Base-by-base conservation (phyloP, 2,329 filamentous ascomycete genomes). In the Exophiala lecanii-corni region DNA sequence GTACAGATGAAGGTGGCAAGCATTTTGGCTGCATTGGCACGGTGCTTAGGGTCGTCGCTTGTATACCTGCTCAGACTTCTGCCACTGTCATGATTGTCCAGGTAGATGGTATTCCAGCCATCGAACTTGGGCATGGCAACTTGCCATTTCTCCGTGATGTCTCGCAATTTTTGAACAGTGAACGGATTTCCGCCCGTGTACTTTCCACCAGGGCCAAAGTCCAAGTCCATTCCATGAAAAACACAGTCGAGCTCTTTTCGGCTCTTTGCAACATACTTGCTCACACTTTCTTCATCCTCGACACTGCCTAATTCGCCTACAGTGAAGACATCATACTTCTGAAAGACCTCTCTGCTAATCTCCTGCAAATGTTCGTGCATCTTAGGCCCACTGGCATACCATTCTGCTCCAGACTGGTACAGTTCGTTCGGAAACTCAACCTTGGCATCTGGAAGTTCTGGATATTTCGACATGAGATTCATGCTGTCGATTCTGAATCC, bases 401-500 rank as follows among this genome's bases (percentile, higher is more conserved):
- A 26, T 26, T 26, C 23, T 26, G n/a, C 23, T 12, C 6, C 12
- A 26, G 23, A 12, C 12, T 26, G 23, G 12, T 6, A 7, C 12
- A 12, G 23, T 26, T 26, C 7, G 7, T 12, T 12, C 6, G 23
- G 23, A 7, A 7, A 6, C 23, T 7, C 23, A 6, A 26, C 23
- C 23, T 6, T 6, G 7, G 85, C 57, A 86, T 81, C 57, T 81
- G 77, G 62, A 86, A 79, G 4, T 75, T 19, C 0, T 82, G 81
- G 0, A 33, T 41, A 17, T 16, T 43, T 43, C 17, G 13, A 79
- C 56, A 80, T 81, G 64, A 80, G 71, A 60, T 16, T 72, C 55
- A 84, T 78, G 0, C 78, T 79, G 57, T 84, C 80, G 53, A 84
- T 72, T 7, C 81, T 72, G 64, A 84, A 84, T 3, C 81, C 81